These are phyloP conservation scores for Haplosporangium sp. DNA, from an alignment of 371 early-diverging fungal species.

Conservation along the genomic window DNA sequence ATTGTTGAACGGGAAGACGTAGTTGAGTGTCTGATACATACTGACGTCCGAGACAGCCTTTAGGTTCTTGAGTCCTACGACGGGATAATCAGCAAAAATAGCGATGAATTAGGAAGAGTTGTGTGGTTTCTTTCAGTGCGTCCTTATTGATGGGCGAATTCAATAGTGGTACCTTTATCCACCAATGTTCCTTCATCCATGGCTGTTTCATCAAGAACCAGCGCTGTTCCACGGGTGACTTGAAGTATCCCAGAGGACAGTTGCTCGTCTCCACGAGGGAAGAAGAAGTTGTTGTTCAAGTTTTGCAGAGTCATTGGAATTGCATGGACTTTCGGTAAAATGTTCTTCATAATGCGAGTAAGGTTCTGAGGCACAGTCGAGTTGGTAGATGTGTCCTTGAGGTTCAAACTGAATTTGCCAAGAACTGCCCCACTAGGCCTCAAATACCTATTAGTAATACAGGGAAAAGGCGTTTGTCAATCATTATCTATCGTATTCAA, in stretches of 20 bases:
- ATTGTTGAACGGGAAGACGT: slow-evolving; percentile 70
- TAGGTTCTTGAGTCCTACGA: slow-evolving; percentile 68
- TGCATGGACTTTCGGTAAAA: slow-evolving; percentile 60
- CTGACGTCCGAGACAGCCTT: slow-evolving; percentile 66
- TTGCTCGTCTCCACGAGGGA: slow-evolving; percentile 63
- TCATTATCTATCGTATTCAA: neutral
- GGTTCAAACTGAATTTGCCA: slow-evolving; percentile 53
- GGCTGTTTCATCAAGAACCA: slow-evolving; percentile 71
- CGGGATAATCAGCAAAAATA: neutral
- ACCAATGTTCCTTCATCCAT: slow-evolving; percentile 70
- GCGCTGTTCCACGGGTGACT: slow-evolving; percentile 63
- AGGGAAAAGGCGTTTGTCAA: neutral
- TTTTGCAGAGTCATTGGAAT: slow-evolving; percentile 63
- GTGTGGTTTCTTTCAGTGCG: neutral
- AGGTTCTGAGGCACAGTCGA: slow-evolving; percentile 16
- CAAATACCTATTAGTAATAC: slow-evolving; percentile 16
- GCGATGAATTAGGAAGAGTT: neutral
- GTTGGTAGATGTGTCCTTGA: slow-evolving; percentile 19
- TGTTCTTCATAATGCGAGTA: slow-evolving; percentile 36
- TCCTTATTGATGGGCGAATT: neutral
- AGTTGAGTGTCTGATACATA: slow-evolving; percentile 64
- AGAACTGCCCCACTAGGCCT: slow-evolving; percentile 37
- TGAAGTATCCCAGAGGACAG: slow-evolving; percentile 70
- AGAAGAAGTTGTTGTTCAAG: slow-evolving; percentile 62
- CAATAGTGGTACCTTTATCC: slow-evolving; percentile 58